Percentiles rank a stretch among this genome's conserved stretches.
Conservation (phyloP, 2,329 filamentous ascomycete genomes). For the Colletotrichum lini region DNA sequence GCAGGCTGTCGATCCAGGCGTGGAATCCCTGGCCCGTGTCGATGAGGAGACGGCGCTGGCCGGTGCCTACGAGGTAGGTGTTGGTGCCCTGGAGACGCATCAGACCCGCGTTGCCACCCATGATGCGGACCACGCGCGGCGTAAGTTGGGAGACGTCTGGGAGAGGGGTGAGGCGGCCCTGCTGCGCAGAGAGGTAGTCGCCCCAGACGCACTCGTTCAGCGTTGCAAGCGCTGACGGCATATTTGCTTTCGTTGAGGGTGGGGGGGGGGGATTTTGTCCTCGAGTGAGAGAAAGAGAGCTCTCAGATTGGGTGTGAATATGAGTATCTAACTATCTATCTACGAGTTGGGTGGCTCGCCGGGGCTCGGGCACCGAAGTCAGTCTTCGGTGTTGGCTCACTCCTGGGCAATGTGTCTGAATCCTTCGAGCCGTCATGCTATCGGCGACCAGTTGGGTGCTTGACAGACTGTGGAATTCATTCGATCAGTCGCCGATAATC, state of each 20-base stretch:
- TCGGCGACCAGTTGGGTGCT: not conserved
- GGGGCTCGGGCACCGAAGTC: no score
- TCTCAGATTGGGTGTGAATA: not conserved
- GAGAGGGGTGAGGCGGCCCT: no score
- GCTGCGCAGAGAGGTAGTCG: no score
- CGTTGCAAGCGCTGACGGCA: not conserved
- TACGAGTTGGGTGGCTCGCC: no score
- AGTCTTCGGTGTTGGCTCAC: not conserved
- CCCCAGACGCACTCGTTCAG: not conserved
- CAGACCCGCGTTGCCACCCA: slow-evolving; percentile 94
- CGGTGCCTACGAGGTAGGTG: slow-evolving; percentile 90
- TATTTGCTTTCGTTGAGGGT: not conserved
- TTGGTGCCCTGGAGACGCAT: slow-evolving; percentile 85
- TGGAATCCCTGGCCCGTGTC: slow-evolving; percentile 84
- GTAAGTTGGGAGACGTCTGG: no score
- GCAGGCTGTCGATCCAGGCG: slow-evolving; percentile 1
- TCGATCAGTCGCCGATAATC: not conserved
- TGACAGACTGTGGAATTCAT: not conserved
- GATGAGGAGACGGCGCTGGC: slow-evolving; percentile 80
- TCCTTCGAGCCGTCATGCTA: not conserved
- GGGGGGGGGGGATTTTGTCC: not conserved
- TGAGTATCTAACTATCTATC: not conserved
- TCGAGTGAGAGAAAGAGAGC: not conserved
- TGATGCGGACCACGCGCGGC: slow-evolving; percentile 73
- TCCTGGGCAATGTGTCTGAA: not conserved